These are phyloP conservation scores for Ensete glaucum DNA, from an alignment of 176 grass and related monocot species.

Conservation along the genomic window DNA sequence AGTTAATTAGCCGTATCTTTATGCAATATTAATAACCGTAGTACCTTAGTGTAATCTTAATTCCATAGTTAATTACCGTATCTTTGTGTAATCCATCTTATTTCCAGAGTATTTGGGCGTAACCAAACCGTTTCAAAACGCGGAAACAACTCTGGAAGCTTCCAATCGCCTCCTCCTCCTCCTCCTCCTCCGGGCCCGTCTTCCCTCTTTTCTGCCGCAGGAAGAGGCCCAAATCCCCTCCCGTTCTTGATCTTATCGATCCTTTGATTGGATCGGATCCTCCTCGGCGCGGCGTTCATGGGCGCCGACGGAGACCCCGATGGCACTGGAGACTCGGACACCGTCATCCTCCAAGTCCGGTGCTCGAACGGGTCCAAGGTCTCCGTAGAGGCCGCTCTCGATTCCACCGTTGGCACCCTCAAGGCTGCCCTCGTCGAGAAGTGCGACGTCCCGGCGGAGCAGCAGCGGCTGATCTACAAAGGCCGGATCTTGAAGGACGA, in stretches of 20 bases:
- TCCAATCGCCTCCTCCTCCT: too few species aligned
- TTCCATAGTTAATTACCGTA: too few species aligned
- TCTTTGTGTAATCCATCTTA: too few species aligned
- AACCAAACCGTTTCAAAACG: too few species aligned
- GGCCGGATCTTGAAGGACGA: conserved; percentile 16
- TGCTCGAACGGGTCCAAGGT: conserved; percentile 8
- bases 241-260: background rate
- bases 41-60: too few species aligned
- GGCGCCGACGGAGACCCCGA: background rate
- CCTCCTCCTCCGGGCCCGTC: background rate
- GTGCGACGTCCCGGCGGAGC: conserved; percentile 6
- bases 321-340: background rate
- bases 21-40: too few species aligned
- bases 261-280: background rate
- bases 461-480: conserved; percentile 11
- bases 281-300: background rate
- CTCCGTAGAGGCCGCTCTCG: background rate
- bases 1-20: too few species aligned
- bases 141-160: too few species aligned
- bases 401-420: background rate
- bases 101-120: too few species aligned
- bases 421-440: conserved; percentile 3
- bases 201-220: background rate
- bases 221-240: background rate
- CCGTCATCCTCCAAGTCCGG: conserved; percentile 2